Conservation (phyloP, 2,329 filamentous ascomycete genomes). For the Diatrype stigma region DNA sequence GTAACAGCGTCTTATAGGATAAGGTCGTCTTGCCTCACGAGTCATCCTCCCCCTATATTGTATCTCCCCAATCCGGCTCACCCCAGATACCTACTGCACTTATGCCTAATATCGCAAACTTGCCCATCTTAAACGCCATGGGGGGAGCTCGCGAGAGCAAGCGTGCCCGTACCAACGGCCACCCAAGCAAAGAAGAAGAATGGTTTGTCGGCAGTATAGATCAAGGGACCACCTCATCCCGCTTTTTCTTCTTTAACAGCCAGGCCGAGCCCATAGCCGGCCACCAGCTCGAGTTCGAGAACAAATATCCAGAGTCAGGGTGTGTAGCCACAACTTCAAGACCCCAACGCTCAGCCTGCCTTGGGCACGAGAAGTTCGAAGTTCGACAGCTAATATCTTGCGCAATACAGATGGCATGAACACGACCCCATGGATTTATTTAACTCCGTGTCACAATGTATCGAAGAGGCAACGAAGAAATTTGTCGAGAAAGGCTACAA, state of each 20-base stretch:
- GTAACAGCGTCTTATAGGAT: slow-evolving; percentile 19
- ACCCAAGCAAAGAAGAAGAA: slow-evolving; percentile 29
- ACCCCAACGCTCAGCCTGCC: no score
- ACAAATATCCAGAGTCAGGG: slow-evolving; percentile 82
- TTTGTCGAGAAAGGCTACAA: slow-evolving; percentile 69
- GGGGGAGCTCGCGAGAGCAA: slow-evolving; percentile 21
- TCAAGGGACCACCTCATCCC: slow-evolving; percentile 83
- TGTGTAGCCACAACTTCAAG: slow-evolving; percentile 40
- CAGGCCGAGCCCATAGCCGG: slow-evolving; percentile 72
- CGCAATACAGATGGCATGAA: slow-evolving; percentile 71
- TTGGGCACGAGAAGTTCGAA: slow-evolving; percentile 3
- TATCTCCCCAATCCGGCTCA: slow-evolving; percentile 6
- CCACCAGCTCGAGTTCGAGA: slow-evolving; percentile 83
- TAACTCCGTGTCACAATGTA: slow-evolving; percentile 71
- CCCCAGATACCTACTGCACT: slow-evolving; percentile 1
- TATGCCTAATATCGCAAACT: slow-evolving; percentile 6
- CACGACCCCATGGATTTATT: slow-evolving; percentile 78
- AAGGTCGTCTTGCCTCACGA: slow-evolving; percentile 21
- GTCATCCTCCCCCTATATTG: slow-evolving; percentile 3
- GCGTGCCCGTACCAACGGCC: slow-evolving; percentile 11
- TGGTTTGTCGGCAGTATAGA: slow-evolving; percentile 85
- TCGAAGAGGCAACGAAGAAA: slow-evolving; percentile 67
- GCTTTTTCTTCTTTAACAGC: slow-evolving; percentile 86
- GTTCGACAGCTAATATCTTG: slow-evolving; percentile 7
- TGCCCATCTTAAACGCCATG: slow-evolving; percentile 16